Conservation (phyloP, 2,329 filamentous ascomycete species). For the Onygenales sp. region DNA sequence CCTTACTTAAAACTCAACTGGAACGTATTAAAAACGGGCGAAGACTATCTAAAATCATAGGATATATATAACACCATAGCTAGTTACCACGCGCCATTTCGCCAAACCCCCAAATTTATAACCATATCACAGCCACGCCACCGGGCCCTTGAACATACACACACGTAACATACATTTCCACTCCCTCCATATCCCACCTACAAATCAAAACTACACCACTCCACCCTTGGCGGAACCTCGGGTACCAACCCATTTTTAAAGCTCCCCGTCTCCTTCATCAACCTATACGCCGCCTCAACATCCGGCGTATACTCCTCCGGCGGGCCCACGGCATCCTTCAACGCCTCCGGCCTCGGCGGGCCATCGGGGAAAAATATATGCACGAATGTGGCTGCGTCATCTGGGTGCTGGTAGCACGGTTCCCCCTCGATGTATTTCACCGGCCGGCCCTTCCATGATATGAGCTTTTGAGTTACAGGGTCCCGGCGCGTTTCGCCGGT, state of each 20-base stretch:
- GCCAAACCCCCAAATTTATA: neutral
- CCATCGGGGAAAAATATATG: constrained; percentile 68
- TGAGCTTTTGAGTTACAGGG: constrained; percentile 32
- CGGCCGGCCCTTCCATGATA: constrained; percentile 53
- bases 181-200: constrained; percentile 28
- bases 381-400: constrained; percentile 47
- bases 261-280: constrained; percentile 53
- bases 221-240: constrained; percentile 64
- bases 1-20: too few species aligned
- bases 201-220: constrained; percentile 67
- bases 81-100: neutral
- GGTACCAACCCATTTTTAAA: constrained; percentile 69
- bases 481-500: constrained; percentile 28
- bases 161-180: neutral
- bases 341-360: constrained; percentile 43
- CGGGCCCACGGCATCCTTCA: constrained; percentile 43
- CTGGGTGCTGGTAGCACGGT: constrained; percentile 42
- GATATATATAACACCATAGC: too few species aligned
- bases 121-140: too few species aligned
- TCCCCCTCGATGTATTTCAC: constrained; percentile 49
- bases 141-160: neutral
- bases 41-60: too few species aligned
- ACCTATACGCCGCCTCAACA: constrained; percentile 53
- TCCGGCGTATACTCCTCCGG: constrained; percentile 41
- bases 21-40: too few species aligned